Evolutionary conservation across 805 yeast species (phyloP).

Genomic region (Candida tibetensis): DNA sequence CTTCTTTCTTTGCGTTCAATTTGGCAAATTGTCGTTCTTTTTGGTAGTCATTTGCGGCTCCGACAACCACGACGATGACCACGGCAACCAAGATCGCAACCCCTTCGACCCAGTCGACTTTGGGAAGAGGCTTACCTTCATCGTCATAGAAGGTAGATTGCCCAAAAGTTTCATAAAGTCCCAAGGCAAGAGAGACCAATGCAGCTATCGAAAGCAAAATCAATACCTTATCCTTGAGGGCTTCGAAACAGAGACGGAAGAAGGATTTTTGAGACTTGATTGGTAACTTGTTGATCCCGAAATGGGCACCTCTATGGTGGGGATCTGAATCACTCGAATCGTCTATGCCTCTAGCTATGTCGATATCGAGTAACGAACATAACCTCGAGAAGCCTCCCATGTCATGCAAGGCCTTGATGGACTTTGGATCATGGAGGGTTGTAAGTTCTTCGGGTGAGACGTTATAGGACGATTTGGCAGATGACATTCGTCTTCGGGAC

Average conservation of each 20-base stretch:
- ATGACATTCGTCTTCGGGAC: not conserved
- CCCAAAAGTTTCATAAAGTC: constrained; percentile 89
- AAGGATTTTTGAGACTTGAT: constrained; percentile 68
- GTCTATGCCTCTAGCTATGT: constrained; percentile 41
- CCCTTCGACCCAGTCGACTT: constrained; percentile 98
- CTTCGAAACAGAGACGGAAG: constrained; percentile 67
- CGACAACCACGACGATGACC: constrained; percentile 84
- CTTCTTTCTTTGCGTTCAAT: constrained; percentile 84
- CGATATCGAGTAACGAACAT: constrained; percentile 33
- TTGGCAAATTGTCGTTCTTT: constrained; percentile 91
- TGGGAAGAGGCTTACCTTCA: constrained; percentile 73
- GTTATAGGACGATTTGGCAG: constrained; percentile 4
- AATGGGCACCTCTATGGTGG: constrained; percentile 42
- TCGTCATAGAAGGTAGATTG: constrained; percentile 74
- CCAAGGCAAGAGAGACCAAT: constrained; percentile 80
- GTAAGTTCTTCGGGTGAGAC: constrained; percentile 33
- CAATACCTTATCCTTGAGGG: constrained; percentile 87
- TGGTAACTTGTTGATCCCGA: constrained; percentile 74
- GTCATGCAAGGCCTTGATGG: constrained; percentile 40
- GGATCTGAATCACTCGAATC: constrained; percentile 28
- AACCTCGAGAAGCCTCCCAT: constrained; percentile 46
- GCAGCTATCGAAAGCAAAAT: constrained; percentile 85
- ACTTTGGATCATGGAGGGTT: constrained; percentile 62
- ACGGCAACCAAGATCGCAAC: constrained; percentile 95
- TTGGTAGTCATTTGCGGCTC: constrained; percentile 95